Base-by-base conservation (phyloP, 2,329 filamentous ascomycete species). In the Claviceps purpurea region DNA sequence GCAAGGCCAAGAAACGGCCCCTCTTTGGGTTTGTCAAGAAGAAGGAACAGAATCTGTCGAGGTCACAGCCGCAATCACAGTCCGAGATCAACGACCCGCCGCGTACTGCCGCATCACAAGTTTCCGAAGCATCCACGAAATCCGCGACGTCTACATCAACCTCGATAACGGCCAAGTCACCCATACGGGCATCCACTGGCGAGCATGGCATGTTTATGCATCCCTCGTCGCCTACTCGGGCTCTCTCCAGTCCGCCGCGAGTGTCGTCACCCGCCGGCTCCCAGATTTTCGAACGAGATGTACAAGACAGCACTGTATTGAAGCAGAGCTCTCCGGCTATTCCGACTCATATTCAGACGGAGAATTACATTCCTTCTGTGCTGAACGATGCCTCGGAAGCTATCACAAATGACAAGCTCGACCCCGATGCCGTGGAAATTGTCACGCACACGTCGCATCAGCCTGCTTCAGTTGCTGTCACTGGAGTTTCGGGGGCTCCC, bases 281-380 rank as follows among this genome's bases (percentile, higher is more conserved):
- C 4, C 81, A 84, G 60, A 96, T 97, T 61, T 97, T 97, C 64
- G 91, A 97, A 72, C 86, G 91, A 62, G 88, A 90, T 65, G 91
- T 97, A 24, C 91, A 96, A 68, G 90, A 96, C 62, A 80, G 80
- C 61, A 73, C 78, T 34, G 62, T 78, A 3, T 69, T 81, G n/a
- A 72, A 78, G 42, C 85, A 89, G 55, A 82, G 78, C 55, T 91
- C 87, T 3, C 84, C 87, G 1, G 87, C 88, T n/a, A 93, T 96
- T 56, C 91, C 91, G 3, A 83, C 87, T 7, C 91, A 97, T 64
- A 95, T 97, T 61, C 82, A 90, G 60, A 95, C 89, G 7, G 91
- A 97, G 67, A 90, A 97, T 70, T 81, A 90, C 64, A 96, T 97
- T 59, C 91, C 91, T 7, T 80, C 91, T 0, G 90, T 94, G 13